Base-by-base conservation (phyloP, 2,329 filamentous ascomycete species). In the Colletotrichum orbiculare region DNA sequence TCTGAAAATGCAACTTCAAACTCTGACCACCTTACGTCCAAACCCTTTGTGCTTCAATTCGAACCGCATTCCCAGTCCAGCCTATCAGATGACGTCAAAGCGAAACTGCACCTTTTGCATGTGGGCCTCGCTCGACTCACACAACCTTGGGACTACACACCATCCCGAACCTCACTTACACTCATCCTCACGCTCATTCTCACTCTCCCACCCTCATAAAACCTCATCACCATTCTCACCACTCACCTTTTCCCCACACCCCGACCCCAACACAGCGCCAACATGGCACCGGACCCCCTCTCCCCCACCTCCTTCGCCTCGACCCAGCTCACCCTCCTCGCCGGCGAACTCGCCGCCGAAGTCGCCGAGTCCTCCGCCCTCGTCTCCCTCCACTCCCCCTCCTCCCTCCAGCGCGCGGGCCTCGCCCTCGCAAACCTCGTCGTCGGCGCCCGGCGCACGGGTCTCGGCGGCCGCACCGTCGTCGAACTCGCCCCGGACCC, bases 401-500 rank as follows among this genome's bases (percentile, higher is more conserved):
- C 85, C 0, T 83, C 87, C 1, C 87, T 96, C 11, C 87, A 92
- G 73, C 88, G 91, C 64, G 91, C 91, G 6, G 93, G 93, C n/a
- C 84, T 93, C 45, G 93, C 93, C 38, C 83, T 96, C 71, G 87
- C 89, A 13, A 95, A 94, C 76, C 87, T 98, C 8, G 81, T 87
- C 38, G 81, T 97, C 39, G 82, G 85, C 10, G 90, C 91, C 15
- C 91, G 92, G 74, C 90, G 94, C 37, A 99, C 96, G 0, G 96
- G 96, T 0, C 83, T 97, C 42, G 96, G 94, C 13, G 96, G 96
- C n/a, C 92, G 93, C 69, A 93, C 92, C 0, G 91, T 99, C 2
- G 81, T 97, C 4, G 94, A 97, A 76, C 87, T 99, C 1, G 80
- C 81, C 13, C 82, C 88, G 0, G 95, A 97, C 72, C 79, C 87